Evolutionary conservation across 495 filamentous ascomycete genomes (phyloP).

Genomic region (Amorphotheca resinae): DNA sequence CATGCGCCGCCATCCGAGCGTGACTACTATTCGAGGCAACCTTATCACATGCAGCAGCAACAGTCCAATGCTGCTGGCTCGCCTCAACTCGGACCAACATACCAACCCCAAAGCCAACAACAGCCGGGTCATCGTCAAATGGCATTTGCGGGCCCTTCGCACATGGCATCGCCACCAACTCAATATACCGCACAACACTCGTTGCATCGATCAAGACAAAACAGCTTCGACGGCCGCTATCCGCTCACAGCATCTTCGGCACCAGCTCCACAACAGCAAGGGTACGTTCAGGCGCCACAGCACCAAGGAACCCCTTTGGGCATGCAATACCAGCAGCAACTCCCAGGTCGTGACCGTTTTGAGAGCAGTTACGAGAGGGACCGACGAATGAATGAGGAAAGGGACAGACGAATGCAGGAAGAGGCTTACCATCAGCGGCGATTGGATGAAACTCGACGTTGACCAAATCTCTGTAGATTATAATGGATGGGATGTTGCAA

Average conservation of each 20-base stretch:
- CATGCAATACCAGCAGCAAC: slow-evolving; percentile 33
- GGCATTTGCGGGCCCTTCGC: slow-evolving; percentile 10
- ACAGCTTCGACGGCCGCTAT: slow-evolving; percentile 20
- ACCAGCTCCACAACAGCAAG: slow-evolving; percentile 11
- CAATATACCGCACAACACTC: slow-evolving; percentile 14
- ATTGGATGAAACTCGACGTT: not conserved
- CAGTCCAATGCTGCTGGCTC: slow-evolving; percentile 14
- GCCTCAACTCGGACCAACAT: slow-evolving; percentile 19
- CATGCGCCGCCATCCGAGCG: slow-evolving; percentile 10
- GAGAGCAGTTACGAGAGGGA: slow-evolving; percentile 4
- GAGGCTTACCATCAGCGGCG: slow-evolving; percentile 1
- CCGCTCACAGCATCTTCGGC: slow-evolving; percentile 9
- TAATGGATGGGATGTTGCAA: not conserved
- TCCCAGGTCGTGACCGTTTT: slow-evolving; percentile 8
- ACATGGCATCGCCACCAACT: slow-evolving; percentile 17
- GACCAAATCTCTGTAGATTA: no score
- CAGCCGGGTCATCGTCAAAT: slow-evolving; percentile 14
- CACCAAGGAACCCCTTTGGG: slow-evolving; percentile 15
- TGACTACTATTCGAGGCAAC: slow-evolving; percentile 16
- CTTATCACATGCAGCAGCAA: slow-evolving; percentile 12
- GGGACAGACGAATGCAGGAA: not conserved
- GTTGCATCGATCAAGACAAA: slow-evolving; percentile 13
- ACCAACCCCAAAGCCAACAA: slow-evolving; percentile 11
- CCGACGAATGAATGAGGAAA: not conserved
- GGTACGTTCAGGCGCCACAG: slow-evolving; percentile 25